phyloP scores from a whole-genome alignment of 139 green algal genomes.

The Chlorella sp. region DNA sequence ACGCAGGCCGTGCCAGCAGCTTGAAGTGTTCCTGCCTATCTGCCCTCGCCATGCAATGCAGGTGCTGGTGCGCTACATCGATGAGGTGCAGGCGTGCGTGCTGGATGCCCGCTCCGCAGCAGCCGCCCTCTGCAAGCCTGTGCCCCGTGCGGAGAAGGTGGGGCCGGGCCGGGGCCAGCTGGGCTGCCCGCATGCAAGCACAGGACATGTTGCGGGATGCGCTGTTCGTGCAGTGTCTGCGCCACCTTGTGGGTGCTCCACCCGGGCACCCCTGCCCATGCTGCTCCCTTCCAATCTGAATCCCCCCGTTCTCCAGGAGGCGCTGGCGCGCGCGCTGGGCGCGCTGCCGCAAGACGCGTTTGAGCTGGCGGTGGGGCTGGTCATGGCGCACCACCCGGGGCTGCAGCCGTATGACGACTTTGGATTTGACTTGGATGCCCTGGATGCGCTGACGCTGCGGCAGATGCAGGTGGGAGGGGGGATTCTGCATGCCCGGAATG shows the following conservation, averaged over 20 bases:
- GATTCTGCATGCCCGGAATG: too few relatives aligned
- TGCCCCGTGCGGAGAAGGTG: constrained; percentile 52
- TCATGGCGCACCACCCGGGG: constrained; percentile 56
- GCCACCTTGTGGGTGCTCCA: too few relatives aligned
- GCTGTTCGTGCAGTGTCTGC: too few relatives aligned
- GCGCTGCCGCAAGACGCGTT: constrained; percentile 57
- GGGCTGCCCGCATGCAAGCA: too few relatives aligned
- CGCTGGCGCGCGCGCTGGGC: constrained; percentile 40
- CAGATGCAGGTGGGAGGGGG: constrained; percentile 61
- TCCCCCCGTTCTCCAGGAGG: too few relatives aligned
- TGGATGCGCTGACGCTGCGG: constrained; percentile 65
- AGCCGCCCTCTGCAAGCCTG: constrained; percentile 55
- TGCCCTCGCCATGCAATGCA: neutral
- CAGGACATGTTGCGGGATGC: too few relatives aligned
- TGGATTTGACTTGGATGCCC: constrained; percentile 61
- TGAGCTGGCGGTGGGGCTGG: constrained; percentile 58
- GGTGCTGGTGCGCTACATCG: constrained; percentile 48
- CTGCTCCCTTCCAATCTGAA: too few relatives aligned
- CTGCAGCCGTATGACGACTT: constrained; percentile 58
- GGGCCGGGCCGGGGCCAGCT: neutral
- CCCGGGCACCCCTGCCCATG: neutral
- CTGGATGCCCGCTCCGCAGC: constrained; percentile 56
- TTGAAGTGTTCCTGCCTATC: neutral
- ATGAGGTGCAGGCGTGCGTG: constrained; percentile 55
- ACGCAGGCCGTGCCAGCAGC: too few relatives aligned